Percentiles rank a stretch among this genome's conserved stretches.
Conservation (phyloP, 768 basidiomycete species). For the Tylopilus cervinicoccineus region DNA sequence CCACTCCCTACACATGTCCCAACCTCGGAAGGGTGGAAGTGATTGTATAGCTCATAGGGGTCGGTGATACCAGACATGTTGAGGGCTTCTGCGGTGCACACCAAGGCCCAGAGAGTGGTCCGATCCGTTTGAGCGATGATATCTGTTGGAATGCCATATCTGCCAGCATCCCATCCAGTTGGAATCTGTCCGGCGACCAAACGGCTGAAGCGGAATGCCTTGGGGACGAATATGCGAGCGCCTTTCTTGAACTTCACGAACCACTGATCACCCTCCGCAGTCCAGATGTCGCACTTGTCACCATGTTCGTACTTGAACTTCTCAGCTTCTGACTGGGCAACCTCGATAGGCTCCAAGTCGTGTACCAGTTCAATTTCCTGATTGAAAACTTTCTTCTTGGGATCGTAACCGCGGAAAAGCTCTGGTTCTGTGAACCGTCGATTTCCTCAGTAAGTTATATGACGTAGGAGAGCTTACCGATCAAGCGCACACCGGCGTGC, state of each 20-base stretch:
- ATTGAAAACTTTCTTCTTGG: slow-evolving; percentile 95
- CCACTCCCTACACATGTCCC: slow-evolving; percentile 93
- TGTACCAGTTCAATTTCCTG: slow-evolving; percentile 96
- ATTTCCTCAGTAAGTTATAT: slow-evolving; percentile 1
- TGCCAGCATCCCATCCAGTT: slow-evolving; percentile 94
- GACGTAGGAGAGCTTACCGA: slow-evolving; percentile 55
- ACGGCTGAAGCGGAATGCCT: slow-evolving; percentile 92
- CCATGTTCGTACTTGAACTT: slow-evolving; percentile 97
- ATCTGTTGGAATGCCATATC: slow-evolving; percentile 96
- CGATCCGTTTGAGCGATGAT: slow-evolving; percentile 94
- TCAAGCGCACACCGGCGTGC: slow-evolving; percentile 90
- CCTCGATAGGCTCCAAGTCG: slow-evolving; percentile 94
- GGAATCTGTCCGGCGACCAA: slow-evolving; percentile 95
- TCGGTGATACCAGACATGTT: slow-evolving; percentile 97
- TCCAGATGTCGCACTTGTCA: slow-evolving; percentile 95
- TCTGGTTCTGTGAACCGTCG: slow-evolving; percentile 72
- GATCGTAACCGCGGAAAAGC: slow-evolving; percentile 96
- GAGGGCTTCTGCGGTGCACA: slow-evolving; percentile 91
- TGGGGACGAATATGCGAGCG: slow-evolving; percentile 87
- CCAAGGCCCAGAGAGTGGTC: slow-evolving; percentile 90
- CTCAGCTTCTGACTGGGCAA: slow-evolving; percentile 83
- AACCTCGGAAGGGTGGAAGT: slow-evolving; percentile 95
- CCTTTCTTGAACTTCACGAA: slow-evolving; percentile 99
- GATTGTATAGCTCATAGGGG: slow-evolving; percentile 95
- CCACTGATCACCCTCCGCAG: slow-evolving; percentile 89